phyloP scores from a whole-genome alignment of 176 grass and related monocot genomes.

The Urochloa ruziziensis region DNA sequence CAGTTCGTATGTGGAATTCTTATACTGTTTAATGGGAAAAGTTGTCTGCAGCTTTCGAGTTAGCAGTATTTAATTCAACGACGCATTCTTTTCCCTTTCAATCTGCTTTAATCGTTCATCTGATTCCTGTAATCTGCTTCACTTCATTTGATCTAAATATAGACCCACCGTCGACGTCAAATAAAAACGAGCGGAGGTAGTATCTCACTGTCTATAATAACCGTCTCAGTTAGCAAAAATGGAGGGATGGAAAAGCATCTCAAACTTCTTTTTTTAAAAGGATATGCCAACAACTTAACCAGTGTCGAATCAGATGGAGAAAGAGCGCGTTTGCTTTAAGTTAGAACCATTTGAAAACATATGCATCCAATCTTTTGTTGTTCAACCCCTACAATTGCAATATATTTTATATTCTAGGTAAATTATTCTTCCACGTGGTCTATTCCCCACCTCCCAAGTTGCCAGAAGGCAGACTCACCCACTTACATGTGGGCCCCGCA shows the following conservation, averaged over 20 bases:
- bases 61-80: not conserved
- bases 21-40: not conserved
- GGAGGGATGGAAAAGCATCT: no score
- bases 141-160: not conserved
- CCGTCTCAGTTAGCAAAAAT: no score
- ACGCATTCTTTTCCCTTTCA: not conserved
- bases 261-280: no score
- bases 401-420: not conserved
- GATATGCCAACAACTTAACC: no score
- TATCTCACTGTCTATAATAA: no score
- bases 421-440: constrained; percentile 9
- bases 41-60: not conserved
- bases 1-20: not conserved
- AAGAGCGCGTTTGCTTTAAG: no score
- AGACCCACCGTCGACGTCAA: no score
- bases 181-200: no score
- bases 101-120: not conserved
- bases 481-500: constrained; percentile 20
- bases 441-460: not conserved
- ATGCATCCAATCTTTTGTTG: no score
- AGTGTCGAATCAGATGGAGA: no score
- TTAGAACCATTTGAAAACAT: no score
- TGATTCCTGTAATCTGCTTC: not conserved
- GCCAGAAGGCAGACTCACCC: not conserved
- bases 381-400: no score